phyloP scores from a whole-genome alignment of 208 protist species.

The Acanthamoeba castellanii region DNA sequence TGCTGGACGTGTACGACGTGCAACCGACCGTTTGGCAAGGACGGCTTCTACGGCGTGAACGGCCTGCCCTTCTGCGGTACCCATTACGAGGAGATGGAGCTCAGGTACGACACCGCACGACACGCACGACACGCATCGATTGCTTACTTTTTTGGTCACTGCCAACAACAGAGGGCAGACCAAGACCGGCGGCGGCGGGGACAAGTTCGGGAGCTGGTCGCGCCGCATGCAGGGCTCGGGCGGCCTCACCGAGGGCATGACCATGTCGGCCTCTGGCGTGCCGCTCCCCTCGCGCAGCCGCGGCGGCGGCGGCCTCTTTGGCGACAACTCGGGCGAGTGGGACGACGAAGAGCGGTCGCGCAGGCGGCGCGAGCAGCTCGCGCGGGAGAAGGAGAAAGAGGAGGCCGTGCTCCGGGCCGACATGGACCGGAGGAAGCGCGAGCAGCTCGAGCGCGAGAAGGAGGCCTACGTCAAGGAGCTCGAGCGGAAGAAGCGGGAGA shows the following conservation, averaged over 20 bases:
- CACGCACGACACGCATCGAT: too few species aligned
- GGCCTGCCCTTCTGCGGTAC: neutral
- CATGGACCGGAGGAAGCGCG: conserved; percentile 11
- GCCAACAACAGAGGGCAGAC: too few species aligned
- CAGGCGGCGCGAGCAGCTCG: neutral
- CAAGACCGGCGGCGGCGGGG: neutral
- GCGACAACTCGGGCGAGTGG: neutral
- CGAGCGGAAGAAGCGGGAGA: conserved; percentile 36
- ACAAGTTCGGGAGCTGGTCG: neutral
- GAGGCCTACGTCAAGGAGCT: conserved; percentile 7
- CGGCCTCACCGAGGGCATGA: neutral
- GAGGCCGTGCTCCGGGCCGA: neutral
- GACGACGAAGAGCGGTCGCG: neutral
- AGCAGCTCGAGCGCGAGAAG: neutral
- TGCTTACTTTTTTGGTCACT: too few species aligned
- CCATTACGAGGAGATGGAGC: conserved; percentile 29
- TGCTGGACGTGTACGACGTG: conserved; percentile 36
- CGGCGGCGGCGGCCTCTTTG: neutral
- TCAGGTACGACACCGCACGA: too few species aligned
- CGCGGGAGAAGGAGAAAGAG: conserved; percentile 12
- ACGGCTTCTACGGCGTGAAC: conserved; percentile 58
- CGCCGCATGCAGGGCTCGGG: neutral
- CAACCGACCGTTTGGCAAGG: conserved; percentile 48
- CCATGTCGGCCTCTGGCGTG: neutral
- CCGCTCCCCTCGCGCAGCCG: neutral